phyloP scores from a whole-genome alignment of 352 stramenopile species.

The Aphanomyces cochlioides region DNA sequence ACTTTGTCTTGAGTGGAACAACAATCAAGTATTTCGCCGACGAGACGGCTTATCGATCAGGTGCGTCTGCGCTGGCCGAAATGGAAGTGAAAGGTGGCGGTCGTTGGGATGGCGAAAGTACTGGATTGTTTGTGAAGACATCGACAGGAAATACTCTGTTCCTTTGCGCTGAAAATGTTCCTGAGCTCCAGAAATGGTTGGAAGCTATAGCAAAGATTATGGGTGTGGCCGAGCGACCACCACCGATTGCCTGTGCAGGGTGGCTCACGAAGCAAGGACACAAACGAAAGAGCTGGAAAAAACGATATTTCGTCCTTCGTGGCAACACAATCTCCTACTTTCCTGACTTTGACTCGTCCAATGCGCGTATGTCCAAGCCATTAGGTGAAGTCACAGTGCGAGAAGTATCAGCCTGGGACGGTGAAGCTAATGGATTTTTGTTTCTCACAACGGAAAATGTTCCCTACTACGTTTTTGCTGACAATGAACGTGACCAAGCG shows the following conservation, averaged over 20 bases:
- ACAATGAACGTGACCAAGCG: conserved; percentile 81
- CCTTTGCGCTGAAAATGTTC: conserved; percentile 62
- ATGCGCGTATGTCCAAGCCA: conserved; percentile 70
- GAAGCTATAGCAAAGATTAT: conserved; percentile 55
- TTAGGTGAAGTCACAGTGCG: conserved; percentile 78
- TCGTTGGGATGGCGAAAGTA: conserved; percentile 72
- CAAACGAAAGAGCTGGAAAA: conserved; percentile 90
- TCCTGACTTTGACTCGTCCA: conserved; percentile 83
- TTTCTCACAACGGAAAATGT: conserved; percentile 87
- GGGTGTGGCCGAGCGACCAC: conserved; percentile 32
- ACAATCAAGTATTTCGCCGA: conserved; percentile 78
- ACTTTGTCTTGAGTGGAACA: conserved; percentile 83
- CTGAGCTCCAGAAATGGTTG: conserved; percentile 84
- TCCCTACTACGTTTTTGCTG: conserved; percentile 88
- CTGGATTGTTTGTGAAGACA: conserved; percentile 84
- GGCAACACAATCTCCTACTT: conserved; percentile 75
- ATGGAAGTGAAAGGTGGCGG: conserved; percentile 76
- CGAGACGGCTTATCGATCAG: conserved; percentile 80
- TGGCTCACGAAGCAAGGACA: conserved; percentile 88
- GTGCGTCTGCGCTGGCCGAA: conserved; percentile 78
- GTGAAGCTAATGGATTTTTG: conserved; percentile 84
- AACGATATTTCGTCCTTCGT: conserved; percentile 85
- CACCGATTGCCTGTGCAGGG: conserved; percentile 67
- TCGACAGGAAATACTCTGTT: conserved; percentile 83
- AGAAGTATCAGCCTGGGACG: conserved; percentile 82